These are phyloP conservation scores for Coniochaeta sp. DNA, from an alignment of 2,329 filamentous ascomycete species.

Conservation along the genomic window DNA sequence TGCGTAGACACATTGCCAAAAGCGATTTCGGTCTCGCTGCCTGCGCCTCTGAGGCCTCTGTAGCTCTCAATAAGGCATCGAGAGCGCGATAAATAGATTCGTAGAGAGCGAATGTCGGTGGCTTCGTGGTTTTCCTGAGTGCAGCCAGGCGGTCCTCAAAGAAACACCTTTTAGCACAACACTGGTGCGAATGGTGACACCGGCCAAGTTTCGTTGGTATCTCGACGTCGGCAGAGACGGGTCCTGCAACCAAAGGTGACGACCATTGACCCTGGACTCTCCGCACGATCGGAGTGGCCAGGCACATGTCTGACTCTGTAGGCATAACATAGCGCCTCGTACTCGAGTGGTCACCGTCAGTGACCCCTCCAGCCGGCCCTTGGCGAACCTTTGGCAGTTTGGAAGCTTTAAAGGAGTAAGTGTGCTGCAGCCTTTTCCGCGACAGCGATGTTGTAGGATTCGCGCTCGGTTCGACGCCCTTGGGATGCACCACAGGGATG, in stretches of 20 bases:
- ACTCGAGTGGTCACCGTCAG: constrained; percentile 7
- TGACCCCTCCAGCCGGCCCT: background rate
- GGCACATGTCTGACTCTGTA: constrained; percentile 14
- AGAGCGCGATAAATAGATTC: constrained; percentile 37
- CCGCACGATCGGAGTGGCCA: constrained; percentile 24
- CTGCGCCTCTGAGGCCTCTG: constrained; percentile 15
- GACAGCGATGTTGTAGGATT: background rate
- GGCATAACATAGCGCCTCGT: constrained; percentile 5
- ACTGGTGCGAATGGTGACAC: background rate
- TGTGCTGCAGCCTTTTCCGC: constrained; percentile 13
- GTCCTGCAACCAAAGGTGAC: constrained; percentile 17
- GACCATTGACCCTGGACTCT: constrained; percentile 19
- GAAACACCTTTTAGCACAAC: constrained; percentile 10
- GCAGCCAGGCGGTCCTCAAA: constrained; percentile 26
- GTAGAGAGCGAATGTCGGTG: constrained; percentile 27
- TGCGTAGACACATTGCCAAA: constrained; percentile 39
- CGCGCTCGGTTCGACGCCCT: background rate
- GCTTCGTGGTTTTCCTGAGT: constrained; percentile 22
- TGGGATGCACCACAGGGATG: background rate
- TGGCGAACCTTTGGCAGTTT: background rate
- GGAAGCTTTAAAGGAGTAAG: constrained; percentile 13
- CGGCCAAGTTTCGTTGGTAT: background rate
- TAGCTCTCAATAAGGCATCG: constrained; percentile 35
- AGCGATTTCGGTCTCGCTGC: constrained; percentile 29
- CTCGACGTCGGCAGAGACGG: constrained; percentile 3